Conservation (phyloP, 2,329 filamentous ascomycete genomes). For the Stenocarpella maydis region DNA sequence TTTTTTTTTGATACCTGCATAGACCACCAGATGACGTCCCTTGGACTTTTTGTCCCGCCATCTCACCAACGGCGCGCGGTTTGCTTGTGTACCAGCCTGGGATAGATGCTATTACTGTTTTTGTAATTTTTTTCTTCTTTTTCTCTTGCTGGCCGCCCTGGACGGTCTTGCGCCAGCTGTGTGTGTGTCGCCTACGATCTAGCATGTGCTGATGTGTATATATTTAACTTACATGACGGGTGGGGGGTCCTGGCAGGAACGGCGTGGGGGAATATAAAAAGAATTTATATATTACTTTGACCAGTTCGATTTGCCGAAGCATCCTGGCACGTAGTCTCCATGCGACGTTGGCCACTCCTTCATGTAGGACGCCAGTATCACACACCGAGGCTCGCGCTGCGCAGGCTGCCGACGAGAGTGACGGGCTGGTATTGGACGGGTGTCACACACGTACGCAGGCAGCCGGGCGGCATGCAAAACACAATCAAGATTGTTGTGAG, state of each 20-base stretch:
- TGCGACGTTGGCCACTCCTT: no score
- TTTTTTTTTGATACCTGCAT: neutral
- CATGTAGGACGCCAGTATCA: no score
- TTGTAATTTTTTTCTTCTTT: neutral
- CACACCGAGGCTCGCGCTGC: no score
- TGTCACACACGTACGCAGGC: no score
- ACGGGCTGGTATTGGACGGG: no score
- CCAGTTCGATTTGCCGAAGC: no score
- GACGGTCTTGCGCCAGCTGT: constrained; percentile 16
- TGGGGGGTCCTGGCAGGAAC: no score
- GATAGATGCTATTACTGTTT: constrained; percentile 10
- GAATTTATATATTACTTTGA: neutral
- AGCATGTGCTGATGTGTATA: constrained; percentile 24
- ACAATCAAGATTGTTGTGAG: no score
- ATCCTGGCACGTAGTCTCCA: no score
- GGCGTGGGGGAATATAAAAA: no score
- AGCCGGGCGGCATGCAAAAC: no score
- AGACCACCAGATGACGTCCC: neutral
- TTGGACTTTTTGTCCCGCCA: neutral
- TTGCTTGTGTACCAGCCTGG: neutral
- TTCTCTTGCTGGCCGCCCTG: constrained; percentile 21
- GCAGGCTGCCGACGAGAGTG: no score
- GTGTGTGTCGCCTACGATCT: constrained; percentile 15
- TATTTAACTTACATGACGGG: neutral
- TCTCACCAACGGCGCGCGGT: neutral